Percentiles rank a stretch among this genome's conserved stretches.
phyloP scores from a whole-genome alignment of 345 rosid species.

The Hibiscus syriacus region DNA sequence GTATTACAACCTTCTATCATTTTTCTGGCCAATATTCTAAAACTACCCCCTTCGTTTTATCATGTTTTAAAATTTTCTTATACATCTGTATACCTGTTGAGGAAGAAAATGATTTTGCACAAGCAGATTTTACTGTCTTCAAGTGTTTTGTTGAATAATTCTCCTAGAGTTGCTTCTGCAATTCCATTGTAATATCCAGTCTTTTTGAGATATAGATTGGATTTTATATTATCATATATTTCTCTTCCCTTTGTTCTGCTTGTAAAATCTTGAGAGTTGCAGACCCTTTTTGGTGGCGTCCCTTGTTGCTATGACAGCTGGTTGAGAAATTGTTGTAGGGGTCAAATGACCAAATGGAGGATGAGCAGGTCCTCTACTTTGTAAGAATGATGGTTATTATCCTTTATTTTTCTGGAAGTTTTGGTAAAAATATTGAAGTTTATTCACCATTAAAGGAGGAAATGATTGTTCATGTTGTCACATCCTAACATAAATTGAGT shows the following conservation, averaged over 20 bases:
- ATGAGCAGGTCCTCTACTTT: constrained; percentile 13
- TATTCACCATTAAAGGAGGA: neutral
- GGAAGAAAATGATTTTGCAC: neutral
- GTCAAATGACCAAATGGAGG: constrained; percentile 13
- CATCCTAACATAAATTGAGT: neutral
- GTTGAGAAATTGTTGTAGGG: constrained; percentile 12
- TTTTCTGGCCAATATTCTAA: neutral
- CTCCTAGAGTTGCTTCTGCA: neutral
- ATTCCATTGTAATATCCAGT: constrained; percentile 7
- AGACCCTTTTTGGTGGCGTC: constrained; percentile 18
- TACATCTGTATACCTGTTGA: neutral
- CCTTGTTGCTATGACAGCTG: constrained; percentile 15
- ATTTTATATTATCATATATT: constrained; percentile 5
- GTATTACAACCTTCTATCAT: neutral
- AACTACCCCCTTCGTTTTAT: neutral
- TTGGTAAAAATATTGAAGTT: constrained; percentile 10
- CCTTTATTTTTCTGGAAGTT: neutral
- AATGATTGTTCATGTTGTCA: neutral
- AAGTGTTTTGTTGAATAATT: constrained; percentile 3
- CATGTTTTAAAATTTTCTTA: neutral
- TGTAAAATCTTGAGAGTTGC: constrained; percentile 23
- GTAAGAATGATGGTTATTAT: constrained; percentile 6
- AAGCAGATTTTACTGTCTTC: neutral
- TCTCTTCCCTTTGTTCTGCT: constrained; percentile 14
- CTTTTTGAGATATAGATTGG: constrained; percentile 9